phyloP scores from a whole-genome alignment of 2,329 filamentous ascomycete genomes.

The Zymoseptoria ardabiliae region DNA sequence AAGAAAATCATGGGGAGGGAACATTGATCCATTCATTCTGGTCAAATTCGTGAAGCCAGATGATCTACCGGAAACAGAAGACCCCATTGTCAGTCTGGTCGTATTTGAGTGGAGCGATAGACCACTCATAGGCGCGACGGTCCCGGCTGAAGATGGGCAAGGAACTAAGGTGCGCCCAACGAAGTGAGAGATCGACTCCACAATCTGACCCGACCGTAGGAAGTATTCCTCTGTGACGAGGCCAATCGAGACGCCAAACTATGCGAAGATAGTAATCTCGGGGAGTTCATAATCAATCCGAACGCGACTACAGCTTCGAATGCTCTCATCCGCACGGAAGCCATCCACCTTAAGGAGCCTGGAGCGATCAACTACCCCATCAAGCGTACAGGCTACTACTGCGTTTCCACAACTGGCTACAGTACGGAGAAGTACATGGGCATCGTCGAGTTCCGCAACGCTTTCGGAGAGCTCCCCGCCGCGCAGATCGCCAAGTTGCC shows the following conservation, averaged over 20 bases:
- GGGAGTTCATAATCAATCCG: conserved; percentile 72
- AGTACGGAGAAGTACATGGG: conserved; percentile 62
- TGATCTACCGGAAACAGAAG: conserved; percentile 50
- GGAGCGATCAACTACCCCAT: conserved; percentile 72
- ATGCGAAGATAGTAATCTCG: conserved; percentile 71
- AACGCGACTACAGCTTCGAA: conserved; percentile 67
- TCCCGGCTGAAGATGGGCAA: conserved; percentile 33
- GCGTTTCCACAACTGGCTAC: conserved; percentile 71
- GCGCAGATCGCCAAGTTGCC: conserved; percentile 95
- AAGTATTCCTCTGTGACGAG: conserved; percentile 69
- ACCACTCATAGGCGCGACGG: conserved; percentile 64
- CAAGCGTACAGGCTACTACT: conserved; percentile 92
- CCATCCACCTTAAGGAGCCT: conserved; percentile 72
- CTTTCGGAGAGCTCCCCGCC: conserved; percentile 90
- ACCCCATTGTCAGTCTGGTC: conserved; percentile 73
- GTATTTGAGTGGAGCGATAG: conserved; percentile 94
- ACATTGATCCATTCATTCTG: conserved; percentile 80
- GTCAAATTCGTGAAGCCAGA: conserved; percentile 64
- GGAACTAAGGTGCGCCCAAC: conserved; percentile 39
- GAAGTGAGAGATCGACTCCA: background rate
- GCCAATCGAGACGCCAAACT: conserved; percentile 59
- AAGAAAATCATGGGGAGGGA: conserved; percentile 78
- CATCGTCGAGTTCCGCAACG: conserved; percentile 86
- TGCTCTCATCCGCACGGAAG: conserved; percentile 68
- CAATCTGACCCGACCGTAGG: conserved; percentile 34